Base-by-base conservation (phyloP, 352 stramenopile species). In the Bremia lactucae region DNA sequence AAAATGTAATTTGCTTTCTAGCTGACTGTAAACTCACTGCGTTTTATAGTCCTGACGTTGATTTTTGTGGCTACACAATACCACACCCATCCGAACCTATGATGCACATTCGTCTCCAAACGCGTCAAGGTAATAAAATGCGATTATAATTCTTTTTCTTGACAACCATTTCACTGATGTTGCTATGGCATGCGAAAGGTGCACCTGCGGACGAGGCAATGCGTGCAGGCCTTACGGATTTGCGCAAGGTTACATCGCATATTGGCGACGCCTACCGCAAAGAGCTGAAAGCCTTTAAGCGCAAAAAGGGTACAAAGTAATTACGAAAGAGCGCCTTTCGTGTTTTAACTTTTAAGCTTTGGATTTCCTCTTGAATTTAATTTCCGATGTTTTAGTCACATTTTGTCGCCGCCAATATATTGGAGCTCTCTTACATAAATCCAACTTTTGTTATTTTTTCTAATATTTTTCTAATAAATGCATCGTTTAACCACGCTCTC, bases 51-150 rank as follows among this genome's bases (percentile, higher is more conserved):
- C 74, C 79, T 2, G 73, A 94, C 24, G 86, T 97, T 8, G 78
- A 94, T 33, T 97, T 97, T 55, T 92, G 84, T 14, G 92, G 92
- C 45, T 97, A 97, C 67, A 96, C 86, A 24, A 95, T 97, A 28
- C 92, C 92, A 25, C 92, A 97, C 70, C 92, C 92, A 15, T 95
- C 83, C 5, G 92, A 97, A 55, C 88, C 88, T 16, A 89, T 96
- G 45, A 94, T 97, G 60, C 89, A 97, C 60, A 59, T 97, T 19
- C 76, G 92, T 24, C 73, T 97, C 13, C 92, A 97, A 63, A 94
- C 79, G 6, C 70, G 68, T 31, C 56, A 74, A 59, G 72, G 75
- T 83, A 62, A n/a, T 10, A 22, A 14, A 2, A 1, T 4, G 7
- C 10, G 7, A n/a, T 10, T n/a, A n/a, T n/a, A n/a, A n/a, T n/a